Conservation (phyloP, 768 basidiomycete species). For the Mycena floridula region DNA sequence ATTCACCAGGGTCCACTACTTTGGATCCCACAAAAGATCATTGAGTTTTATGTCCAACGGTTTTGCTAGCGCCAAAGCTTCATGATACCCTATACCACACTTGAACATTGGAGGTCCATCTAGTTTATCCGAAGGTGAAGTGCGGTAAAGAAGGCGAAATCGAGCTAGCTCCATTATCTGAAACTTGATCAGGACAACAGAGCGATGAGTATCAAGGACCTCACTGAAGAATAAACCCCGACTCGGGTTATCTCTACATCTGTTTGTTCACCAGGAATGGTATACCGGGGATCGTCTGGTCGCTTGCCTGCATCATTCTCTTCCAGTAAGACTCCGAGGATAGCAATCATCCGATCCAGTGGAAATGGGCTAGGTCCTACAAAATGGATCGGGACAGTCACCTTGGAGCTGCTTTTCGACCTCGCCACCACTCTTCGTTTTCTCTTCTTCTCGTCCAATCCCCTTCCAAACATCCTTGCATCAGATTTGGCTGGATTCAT, state of each 20-base stretch:
- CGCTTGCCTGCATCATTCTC: slow-evolving; percentile 59
- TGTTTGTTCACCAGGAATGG: slow-evolving; percentile 61
- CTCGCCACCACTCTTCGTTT: slow-evolving; percentile 40
- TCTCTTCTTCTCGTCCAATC: slow-evolving; percentile 56
- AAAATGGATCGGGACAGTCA: slow-evolving; percentile 68
- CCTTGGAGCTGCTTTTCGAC: slow-evolving; percentile 13
- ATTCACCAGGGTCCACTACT: no score
- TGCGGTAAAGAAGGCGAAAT: slow-evolving; percentile 62
- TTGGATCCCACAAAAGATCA: slow-evolving; percentile 66
- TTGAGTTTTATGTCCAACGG: slow-evolving; percentile 54
- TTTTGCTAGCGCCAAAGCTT: slow-evolving; percentile 47
- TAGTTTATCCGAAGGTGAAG: slow-evolving; percentile 51
- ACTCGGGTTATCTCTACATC: slow-evolving; percentile 68
- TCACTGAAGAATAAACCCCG: slow-evolving; percentile 51
- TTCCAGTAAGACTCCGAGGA: slow-evolving; percentile 71
- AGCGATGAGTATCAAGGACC: slow-evolving; percentile 15
- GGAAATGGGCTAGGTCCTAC: slow-evolving; percentile 76
- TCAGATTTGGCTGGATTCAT: slow-evolving; percentile 82
- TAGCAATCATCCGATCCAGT: slow-evolving; percentile 73
- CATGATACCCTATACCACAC: slow-evolving; percentile 60
- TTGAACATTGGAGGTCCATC: slow-evolving; percentile 72
- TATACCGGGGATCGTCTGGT: slow-evolving; percentile 38
- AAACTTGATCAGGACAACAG: neutral
- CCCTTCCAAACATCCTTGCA: slow-evolving; percentile 76
- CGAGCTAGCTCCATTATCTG: slow-evolving; percentile 65